These are phyloP conservation scores for Rutidosis leptorrhynchoides DNA, from an alignment of 129 eudicot genomes.

Conservation along the genomic window DNA sequence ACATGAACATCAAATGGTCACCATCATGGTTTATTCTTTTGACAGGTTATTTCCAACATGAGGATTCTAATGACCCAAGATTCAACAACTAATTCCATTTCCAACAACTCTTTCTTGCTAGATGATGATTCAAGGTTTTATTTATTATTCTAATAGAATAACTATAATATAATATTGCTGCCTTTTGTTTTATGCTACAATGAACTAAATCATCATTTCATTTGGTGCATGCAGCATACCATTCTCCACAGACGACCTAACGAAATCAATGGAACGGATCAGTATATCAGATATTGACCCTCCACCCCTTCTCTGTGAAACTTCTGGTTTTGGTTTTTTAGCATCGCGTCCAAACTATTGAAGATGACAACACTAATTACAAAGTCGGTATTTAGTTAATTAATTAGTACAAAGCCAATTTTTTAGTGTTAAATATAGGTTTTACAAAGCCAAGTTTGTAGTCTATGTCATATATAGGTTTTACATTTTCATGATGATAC, in stretches of 20 bases:
- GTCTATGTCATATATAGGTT: no score
- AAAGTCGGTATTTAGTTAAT: slow-evolving; percentile 19
- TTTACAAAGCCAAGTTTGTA: no score
- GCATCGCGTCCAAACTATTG: slow-evolving; percentile 33
- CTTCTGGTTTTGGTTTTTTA: slow-evolving; percentile 69
- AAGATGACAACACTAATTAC: slow-evolving; percentile 7
- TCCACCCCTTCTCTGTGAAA: slow-evolving; percentile 75
- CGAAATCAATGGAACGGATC: slow-evolving; percentile 75
- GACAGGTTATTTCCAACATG: slow-evolving; percentile 77
- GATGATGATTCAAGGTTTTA: slow-evolving; percentile 87
- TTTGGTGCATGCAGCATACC: slow-evolving; percentile 87
- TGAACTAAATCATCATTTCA: slow-evolving; percentile 12
- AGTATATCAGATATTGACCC: slow-evolving; percentile 73
- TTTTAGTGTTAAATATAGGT: slow-evolving; percentile 22
- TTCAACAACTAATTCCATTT: slow-evolving; percentile 72
- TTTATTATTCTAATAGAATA: not conserved
- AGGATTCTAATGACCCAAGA: slow-evolving; percentile 87
- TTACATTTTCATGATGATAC: no score
- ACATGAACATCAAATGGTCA: not conserved
- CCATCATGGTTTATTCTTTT: not conserved
- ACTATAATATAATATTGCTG: not conserved
- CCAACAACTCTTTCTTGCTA: slow-evolving; percentile 75
- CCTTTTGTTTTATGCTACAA: not conserved
- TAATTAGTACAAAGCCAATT: slow-evolving; percentile 1
- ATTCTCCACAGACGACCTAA: slow-evolving; percentile 80